phyloP scores from a whole-genome alignment of 2,329 filamentous ascomycete genomes.

The Colletotrichum lini region DNA sequence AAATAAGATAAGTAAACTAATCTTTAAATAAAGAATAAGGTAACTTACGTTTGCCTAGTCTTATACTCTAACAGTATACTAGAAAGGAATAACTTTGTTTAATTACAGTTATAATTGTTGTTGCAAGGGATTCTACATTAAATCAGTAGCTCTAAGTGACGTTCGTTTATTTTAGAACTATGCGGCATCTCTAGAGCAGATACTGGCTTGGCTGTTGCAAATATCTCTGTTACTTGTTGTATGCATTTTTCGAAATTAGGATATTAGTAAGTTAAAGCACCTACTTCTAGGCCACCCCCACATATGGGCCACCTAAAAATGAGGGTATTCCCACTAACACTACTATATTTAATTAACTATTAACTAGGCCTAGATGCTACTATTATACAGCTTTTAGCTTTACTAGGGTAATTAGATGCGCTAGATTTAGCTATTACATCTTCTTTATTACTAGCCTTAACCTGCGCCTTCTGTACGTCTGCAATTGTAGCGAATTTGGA shows the following conservation, averaged over 20 bases:
- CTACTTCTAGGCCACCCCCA: too few species aligned
- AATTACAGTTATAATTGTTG: slow-evolving; percentile 1
- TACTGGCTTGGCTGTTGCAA: background rate
- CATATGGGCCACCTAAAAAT: too few species aligned
- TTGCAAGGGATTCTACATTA: background rate
- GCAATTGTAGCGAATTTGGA: too few species aligned
- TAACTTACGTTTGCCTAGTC: background rate
- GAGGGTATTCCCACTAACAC: too few species aligned
- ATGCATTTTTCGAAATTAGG: slow-evolving; percentile 9
- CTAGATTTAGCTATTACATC: too few species aligned
- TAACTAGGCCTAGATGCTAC: too few species aligned
- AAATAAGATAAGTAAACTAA: slow-evolving; percentile 16
- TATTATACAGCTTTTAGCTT: too few species aligned
- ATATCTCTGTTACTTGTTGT: slow-evolving; percentile 7
- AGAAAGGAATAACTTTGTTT: slow-evolving; percentile 5
- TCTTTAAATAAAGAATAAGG: slow-evolving; percentile 6
- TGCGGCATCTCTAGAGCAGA: background rate
- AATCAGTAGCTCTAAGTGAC: background rate
- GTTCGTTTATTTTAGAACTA: background rate
- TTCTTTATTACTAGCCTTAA: too few species aligned
- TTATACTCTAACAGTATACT: slow-evolving; percentile 9
- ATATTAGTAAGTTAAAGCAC: too few species aligned
- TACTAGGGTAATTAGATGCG: too few species aligned
- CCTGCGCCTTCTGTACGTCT: too few species aligned
- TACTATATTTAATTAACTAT: too few species aligned